Percentiles rank a stretch among this genome's conserved stretches.
Evolutionary conservation across 2,329 filamentous ascomycete species (phyloP).

Genomic region (Cercospora sp.): DNA sequence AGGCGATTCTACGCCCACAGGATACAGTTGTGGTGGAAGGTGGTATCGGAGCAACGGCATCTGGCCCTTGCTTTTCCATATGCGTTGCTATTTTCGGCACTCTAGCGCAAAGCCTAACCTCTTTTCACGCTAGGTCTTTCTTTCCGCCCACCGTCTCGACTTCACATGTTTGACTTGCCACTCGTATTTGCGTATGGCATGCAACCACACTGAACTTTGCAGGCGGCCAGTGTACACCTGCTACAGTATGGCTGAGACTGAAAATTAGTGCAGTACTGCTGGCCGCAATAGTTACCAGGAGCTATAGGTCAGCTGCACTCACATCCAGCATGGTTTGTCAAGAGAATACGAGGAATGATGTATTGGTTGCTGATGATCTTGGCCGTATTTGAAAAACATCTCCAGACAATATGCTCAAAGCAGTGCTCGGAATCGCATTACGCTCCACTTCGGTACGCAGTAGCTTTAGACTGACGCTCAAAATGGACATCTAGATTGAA

Average conservation of each 20-base stretch:
- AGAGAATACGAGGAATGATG: neutral
- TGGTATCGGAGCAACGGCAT: neutral
- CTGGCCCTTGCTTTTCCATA: neutral
- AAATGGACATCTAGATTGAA: neutral
- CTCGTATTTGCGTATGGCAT: neutral
- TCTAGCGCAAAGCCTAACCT: neutral
- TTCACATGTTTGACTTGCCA: neutral
- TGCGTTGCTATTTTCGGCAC: neutral
- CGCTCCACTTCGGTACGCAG: neutral
- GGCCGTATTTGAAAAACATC: neutral
- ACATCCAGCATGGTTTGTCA: neutral
- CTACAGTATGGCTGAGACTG: neutral
- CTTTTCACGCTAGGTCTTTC: neutral
- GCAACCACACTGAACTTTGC: neutral
- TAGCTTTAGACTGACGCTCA: neutral
- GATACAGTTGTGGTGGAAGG: neutral
- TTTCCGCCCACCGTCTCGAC: neutral
- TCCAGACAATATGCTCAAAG: neutral
- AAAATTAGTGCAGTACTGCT: neutral
- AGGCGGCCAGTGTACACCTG: neutral
- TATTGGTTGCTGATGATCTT: neutral
- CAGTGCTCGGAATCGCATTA: neutral
- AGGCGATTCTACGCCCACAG: neutral
- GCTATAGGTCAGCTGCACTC: neutral
- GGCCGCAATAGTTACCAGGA: neutral